phyloP scores from a whole-genome alignment of 306 rosid species.

The Casuarina cunninghamiana region DNA sequence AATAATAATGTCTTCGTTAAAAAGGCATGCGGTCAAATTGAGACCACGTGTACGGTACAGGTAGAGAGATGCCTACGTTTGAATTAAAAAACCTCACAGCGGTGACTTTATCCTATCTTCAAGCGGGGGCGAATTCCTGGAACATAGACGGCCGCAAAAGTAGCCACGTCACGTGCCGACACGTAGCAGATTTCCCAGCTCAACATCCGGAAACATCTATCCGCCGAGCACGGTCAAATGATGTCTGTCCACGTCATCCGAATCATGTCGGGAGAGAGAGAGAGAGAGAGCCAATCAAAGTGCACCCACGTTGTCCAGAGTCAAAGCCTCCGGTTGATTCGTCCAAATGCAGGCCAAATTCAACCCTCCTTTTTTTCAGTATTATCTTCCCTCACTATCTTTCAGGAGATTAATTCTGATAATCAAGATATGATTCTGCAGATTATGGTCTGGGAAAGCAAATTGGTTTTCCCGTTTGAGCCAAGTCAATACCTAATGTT shows the following conservation, averaged over 20 bases:
- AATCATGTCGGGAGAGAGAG: background rate
- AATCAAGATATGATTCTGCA: no score
- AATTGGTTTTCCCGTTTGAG: no score
- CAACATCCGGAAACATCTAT: no score
- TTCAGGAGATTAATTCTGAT: no score
- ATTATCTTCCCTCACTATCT: no score
- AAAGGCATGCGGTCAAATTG: background rate
- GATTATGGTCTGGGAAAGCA: no score
- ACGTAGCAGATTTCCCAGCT: no score
- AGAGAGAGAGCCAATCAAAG: background rate
- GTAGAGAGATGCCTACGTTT: background rate
- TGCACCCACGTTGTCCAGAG: background rate
- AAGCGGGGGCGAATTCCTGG: background rate
- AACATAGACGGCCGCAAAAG: background rate
- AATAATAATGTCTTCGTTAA: background rate
- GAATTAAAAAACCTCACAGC: background rate
- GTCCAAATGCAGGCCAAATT: no score
- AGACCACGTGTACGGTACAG: conserved; percentile 14
- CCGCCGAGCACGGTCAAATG: no score
- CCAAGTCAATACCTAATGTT: no score
- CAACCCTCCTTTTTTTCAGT: no score
- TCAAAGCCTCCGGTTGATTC: background rate
- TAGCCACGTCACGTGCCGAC: background rate
- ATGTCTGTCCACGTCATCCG: no score
- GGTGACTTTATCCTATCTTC: background rate